These are phyloP conservation scores for Monotropa hypopitys DNA, from an alignment of 179 eudicot genomes.

Conservation along the genomic window DNA sequence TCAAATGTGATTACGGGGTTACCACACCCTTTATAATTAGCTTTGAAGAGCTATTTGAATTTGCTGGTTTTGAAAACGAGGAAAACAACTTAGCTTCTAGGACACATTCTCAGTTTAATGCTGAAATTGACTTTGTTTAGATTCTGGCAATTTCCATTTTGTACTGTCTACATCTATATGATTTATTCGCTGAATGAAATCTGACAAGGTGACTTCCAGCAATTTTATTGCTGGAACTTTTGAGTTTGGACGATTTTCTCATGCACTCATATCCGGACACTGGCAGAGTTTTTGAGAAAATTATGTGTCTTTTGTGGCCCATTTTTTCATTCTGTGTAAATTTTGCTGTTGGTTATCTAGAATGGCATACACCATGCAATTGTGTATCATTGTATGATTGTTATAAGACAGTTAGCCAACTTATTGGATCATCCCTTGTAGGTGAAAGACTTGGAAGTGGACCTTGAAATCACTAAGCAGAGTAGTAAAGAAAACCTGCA, in stretches of 20 bases:
- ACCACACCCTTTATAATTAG: neutral
- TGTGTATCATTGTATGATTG: neutral
- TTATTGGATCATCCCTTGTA: slow-evolving; percentile 16
- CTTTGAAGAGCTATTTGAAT: neutral
- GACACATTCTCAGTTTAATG: neutral
- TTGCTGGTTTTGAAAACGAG: neutral
- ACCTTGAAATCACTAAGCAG: slow-evolving; percentile 64
- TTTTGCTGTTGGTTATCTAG: neutral
- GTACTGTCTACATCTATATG: neutral
- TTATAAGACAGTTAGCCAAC: neutral
- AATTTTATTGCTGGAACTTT: neutral
- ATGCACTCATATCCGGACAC: neutral
- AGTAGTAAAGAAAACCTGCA: slow-evolving; percentile 63
- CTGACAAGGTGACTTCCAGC: neutral
- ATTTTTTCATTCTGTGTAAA: neutral
- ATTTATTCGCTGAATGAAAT: neutral
- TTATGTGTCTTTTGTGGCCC: neutral
- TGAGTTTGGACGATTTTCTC: neutral
- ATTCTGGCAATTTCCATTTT: neutral
- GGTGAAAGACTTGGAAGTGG: slow-evolving; percentile 88
- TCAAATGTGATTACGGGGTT: neutral
- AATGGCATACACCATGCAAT: neutral
- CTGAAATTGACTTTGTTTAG: neutral
- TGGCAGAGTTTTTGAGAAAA: neutral
- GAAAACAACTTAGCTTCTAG: neutral